Conservation (phyloP, 2,329 filamentous ascomycete species). For the Stagonosporopsis tanaceti region DNA sequence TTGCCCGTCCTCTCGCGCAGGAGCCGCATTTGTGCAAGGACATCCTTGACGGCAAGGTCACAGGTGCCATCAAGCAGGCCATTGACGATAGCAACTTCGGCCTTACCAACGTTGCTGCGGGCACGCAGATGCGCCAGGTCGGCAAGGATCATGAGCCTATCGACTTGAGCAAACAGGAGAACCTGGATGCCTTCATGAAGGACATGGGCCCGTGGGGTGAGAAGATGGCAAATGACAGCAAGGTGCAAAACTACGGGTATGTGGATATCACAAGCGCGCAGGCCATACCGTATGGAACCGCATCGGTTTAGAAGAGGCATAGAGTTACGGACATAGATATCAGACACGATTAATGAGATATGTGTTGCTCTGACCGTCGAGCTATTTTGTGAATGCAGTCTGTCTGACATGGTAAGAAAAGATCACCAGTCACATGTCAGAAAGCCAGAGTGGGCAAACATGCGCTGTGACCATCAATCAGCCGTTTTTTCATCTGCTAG, state of each 20-base stretch:
- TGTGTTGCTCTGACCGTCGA: neutral
- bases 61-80: constrained; percentile 57
- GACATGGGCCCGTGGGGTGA: constrained; percentile 57
- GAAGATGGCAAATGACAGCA: constrained; percentile 52
- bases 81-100: constrained; percentile 63
- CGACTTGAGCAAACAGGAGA: constrained; percentile 59
- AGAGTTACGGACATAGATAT: neutral
- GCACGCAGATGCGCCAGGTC: constrained; percentile 61
- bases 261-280: constrained; percentile 53
- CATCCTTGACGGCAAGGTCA: constrained; percentile 54
- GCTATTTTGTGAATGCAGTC: neutral
- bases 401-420: neutral
- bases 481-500: too few species aligned
- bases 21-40: constrained; percentile 58
- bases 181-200: constrained; percentile 58
- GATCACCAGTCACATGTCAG: too few species aligned
- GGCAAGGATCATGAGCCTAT: constrained; percentile 63
- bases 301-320: neutral
- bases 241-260: constrained; percentile 54
- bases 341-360: constrained; percentile 3
- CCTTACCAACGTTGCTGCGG: constrained; percentile 56
- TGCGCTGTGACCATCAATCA: too few species aligned
- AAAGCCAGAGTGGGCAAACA: too few species aligned
- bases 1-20: constrained; percentile 63
- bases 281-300: constrained; percentile 49